phyloP scores from a whole-genome alignment of 495 filamentous ascomycete genomes.

The Penicillium chermesinum region DNA sequence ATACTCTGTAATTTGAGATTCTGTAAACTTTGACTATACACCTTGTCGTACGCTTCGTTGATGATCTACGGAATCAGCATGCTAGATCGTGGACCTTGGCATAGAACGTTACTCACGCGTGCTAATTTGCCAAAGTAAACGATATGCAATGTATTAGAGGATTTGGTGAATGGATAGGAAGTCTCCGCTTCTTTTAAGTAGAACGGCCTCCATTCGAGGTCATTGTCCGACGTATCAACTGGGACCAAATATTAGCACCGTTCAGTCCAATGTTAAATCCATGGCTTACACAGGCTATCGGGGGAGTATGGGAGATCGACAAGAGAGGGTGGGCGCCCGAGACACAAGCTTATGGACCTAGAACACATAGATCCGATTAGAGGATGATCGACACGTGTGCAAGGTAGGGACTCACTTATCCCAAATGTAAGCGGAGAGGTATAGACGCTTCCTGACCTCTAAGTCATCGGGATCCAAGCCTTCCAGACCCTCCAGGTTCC shows the following conservation, averaged over 20 bases:
- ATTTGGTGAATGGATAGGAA: slow-evolving; percentile 7
- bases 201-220: slow-evolving; percentile 6
- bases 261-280: background rate
- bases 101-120: background rate
- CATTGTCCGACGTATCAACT: slow-evolving; percentile 7
- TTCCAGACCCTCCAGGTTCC: slow-evolving; percentile 4
- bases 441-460: slow-evolving; percentile 10
- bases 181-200: slow-evolving; percentile 1
- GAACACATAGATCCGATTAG: background rate
- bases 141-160: slow-evolving; percentile 3
- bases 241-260: background rate
- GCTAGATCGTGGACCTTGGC: too few species aligned
- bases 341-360: slow-evolving; percentile 12
- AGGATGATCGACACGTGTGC: background rate
- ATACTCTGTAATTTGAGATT: slow-evolving; percentile 4
- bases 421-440: slow-evolving; percentile 7
- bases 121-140: slow-evolving; percentile 9
- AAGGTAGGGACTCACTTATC: slow-evolving; percentile 6
- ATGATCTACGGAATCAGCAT: slow-evolving; percentile 4
- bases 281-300: slow-evolving; percentile 5
- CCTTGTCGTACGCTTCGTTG: slow-evolving; percentile 8
- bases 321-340: slow-evolving; percentile 9
- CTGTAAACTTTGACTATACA: slow-evolving; percentile 2
- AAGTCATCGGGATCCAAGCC: slow-evolving; percentile 11
- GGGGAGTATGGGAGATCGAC: slow-evolving; percentile 2